phyloP scores from a whole-genome alignment of 495 filamentous ascomycete species.

The Penicillium mononematosum region DNA sequence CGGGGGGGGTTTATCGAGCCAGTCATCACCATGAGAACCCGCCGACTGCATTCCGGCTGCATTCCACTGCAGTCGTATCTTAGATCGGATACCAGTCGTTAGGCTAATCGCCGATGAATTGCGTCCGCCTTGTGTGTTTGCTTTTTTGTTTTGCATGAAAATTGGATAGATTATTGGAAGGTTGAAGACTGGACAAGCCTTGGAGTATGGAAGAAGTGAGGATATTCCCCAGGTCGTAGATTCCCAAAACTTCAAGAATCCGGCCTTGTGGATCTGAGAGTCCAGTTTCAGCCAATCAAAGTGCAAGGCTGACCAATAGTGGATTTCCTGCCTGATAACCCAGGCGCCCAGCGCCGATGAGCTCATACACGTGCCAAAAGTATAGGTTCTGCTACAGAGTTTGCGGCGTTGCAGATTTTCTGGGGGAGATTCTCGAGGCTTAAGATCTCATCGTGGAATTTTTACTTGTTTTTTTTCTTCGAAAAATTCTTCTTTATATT shows the following conservation, averaged over 20 bases:
- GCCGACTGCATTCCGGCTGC: slow-evolving; percentile 27
- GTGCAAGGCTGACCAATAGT: not conserved
- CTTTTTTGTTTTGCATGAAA: not conserved
- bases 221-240: not conserved
- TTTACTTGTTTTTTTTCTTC: not conserved
- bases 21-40: slow-evolving; percentile 29
- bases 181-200: not conserved
- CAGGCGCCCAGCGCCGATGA: slow-evolving; percentile 2
- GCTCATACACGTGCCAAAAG: slow-evolving; percentile 16
- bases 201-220: not conserved
- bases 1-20: slow-evolving; percentile 15
- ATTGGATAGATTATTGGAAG: not conserved
- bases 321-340: not conserved
- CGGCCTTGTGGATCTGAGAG: slow-evolving; percentile 6
- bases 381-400: slow-evolving; percentile 4
- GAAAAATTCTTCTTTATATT: not conserved
- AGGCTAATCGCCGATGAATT: not conserved
- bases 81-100: not conserved
- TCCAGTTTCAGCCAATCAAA: not conserved
- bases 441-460: not conserved
- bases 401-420: not conserved
- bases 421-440: slow-evolving; percentile 4
- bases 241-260: slow-evolving; percentile 14
- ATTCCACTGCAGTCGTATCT: slow-evolving; percentile 22
- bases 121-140: not conserved